Conservation (phyloP, 1,139 yeast genomes). For the Saccharomyces hybrid region DNA sequence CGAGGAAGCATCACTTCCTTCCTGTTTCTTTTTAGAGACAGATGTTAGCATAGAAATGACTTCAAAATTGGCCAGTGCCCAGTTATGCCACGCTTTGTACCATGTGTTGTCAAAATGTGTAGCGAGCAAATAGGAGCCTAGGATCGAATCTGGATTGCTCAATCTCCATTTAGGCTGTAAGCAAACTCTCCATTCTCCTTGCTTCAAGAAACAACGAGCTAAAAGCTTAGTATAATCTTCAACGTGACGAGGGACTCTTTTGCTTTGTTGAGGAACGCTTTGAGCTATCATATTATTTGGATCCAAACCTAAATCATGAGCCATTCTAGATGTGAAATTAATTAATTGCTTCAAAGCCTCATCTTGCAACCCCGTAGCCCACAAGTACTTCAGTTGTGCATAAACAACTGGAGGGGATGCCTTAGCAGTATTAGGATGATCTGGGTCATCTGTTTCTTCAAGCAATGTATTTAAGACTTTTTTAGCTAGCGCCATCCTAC, state of each 20-base stretch:
- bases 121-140: conserved; percentile 87
- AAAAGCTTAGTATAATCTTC: conserved; percentile 79
- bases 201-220: conserved; percentile 92
- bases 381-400: conserved; percentile 92
- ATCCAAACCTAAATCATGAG: conserved; percentile 75
- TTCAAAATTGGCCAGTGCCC: conserved; percentile 97
- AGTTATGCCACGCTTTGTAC: conserved; percentile 99
- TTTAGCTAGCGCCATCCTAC: conserved; percentile 86
- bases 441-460: conserved; percentile 42
- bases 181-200: conserved; percentile 96
- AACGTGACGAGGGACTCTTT: conserved; percentile 76
- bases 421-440: conserved; percentile 53
- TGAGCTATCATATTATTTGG: conserved; percentile 79
- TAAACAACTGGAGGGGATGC: conserved; percentile 96
- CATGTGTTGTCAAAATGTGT: conserved; percentile 89
- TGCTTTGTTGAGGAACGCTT: conserved; percentile 32
- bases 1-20: conserved; percentile 14
- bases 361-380: conserved; percentile 88
- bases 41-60: conserved; percentile 66
- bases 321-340: conserved; percentile 86
- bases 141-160: conserved; percentile 56
- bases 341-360: conserved; percentile 82
- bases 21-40: conserved; percentile 29
- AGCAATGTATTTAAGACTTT: conserved; percentile 74
- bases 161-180: conserved; percentile 72